phyloP scores from a whole-genome alignment of 768 basidiomycete species.

The Amanita rubescens region DNA sequence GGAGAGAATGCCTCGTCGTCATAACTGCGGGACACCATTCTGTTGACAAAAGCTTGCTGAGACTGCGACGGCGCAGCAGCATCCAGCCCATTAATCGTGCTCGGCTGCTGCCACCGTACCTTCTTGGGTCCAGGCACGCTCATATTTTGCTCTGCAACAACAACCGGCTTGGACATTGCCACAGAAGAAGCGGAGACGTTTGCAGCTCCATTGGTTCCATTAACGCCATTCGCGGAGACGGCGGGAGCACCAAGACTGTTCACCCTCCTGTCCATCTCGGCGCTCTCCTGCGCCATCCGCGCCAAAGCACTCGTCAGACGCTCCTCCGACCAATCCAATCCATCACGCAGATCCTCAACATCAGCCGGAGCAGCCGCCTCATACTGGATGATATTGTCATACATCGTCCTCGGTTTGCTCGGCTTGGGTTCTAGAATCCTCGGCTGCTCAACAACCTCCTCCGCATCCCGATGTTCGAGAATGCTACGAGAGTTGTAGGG shows the following conservation, averaged over 20 bases:
- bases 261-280: slow-evolving; percentile 3
- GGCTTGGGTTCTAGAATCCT: slow-evolving; percentile 6
- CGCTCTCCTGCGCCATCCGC: slow-evolving; percentile 1
- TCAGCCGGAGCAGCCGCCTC: not conserved
- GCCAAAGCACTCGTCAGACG: not conserved
- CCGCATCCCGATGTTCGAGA: not conserved
- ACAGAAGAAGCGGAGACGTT: too few relatives aligned
- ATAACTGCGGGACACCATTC: not conserved
- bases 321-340: slow-evolving; percentile 2
- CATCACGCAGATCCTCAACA: slow-evolving; percentile 2
- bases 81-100: too few relatives aligned
- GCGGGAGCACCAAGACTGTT: not conserved
- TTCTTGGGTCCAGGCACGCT: too few relatives aligned
- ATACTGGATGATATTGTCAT: slow-evolving; percentile 4
- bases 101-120: too few relatives aligned
- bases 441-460: not conserved
- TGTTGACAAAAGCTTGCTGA: not conserved
- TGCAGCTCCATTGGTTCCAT: not conserved
- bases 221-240: not conserved
- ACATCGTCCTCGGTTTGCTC: slow-evolving; percentile 6
- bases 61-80: too few relatives aligned
- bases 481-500: slow-evolving; percentile 6
- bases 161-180: not conserved
- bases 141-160: too few relatives aligned
- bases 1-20: slow-evolving; percentile 6